phyloP scores from a whole-genome alignment of 768 basidiomycete genomes.

The Lactarius hatsudake region DNA sequence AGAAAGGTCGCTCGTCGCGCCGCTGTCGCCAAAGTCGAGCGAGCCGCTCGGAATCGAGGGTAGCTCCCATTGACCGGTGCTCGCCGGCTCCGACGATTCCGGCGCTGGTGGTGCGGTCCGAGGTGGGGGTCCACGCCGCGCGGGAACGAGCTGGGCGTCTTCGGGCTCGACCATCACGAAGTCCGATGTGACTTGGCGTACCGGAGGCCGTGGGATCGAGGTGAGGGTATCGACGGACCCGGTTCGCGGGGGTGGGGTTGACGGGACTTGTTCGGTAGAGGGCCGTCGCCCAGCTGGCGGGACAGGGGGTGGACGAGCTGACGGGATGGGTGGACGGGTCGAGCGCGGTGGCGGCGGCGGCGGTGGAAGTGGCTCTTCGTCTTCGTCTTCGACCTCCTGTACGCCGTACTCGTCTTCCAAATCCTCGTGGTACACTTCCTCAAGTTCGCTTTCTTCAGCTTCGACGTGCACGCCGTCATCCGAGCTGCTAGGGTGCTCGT shows the following conservation, averaged over 20 bases:
- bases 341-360: conserved; percentile 42
- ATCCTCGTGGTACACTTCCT: conserved; percentile 62
- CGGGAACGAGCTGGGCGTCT: conserved; percentile 36
- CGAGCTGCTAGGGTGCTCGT: conserved; percentile 40
- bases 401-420: conserved; percentile 32
- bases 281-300: conserved; percentile 10
- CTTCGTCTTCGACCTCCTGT: conserved; percentile 34
- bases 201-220: conserved; percentile 32
- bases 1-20: conserved; percentile 46
- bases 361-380: conserved; percentile 50
- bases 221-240: conserved; percentile 26
- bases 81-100: conserved; percentile 37
- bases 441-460: conserved; percentile 69
- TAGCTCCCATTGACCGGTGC: conserved; percentile 58
- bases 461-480: conserved; percentile 66
- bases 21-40: conserved; percentile 48
- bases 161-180: conserved; percentile 36
- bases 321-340: conserved; percentile 32
- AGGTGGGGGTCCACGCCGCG: conserved; percentile 43
- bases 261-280: conserved; percentile 7
- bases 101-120: conserved; percentile 33
- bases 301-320: conserved; percentile 19
- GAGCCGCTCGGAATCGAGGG: conserved; percentile 55
- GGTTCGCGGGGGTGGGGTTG: conserved; percentile 18
- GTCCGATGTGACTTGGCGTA: conserved; percentile 33